phyloP scores from a whole-genome alignment of 441 rosid genomes.

The Geranium incanum region DNA sequence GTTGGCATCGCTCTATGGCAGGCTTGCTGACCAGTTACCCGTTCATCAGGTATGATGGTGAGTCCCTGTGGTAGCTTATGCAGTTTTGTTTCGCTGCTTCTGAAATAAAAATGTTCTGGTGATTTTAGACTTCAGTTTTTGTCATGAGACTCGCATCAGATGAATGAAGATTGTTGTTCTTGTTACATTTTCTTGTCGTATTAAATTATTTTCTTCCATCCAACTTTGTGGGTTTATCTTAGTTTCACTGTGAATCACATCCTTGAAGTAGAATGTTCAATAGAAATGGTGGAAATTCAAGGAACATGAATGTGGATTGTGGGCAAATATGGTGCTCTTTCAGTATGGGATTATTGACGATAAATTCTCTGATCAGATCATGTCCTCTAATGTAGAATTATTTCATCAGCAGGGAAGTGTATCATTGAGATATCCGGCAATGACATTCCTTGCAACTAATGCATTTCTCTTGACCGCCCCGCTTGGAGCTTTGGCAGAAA shows the following conservation, averaged over 20 bases:
- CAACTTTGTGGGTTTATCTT: background rate
- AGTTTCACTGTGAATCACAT: background rate
- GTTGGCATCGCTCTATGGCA: conserved; percentile 14
- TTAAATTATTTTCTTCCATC: background rate
- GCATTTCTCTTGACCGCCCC: conserved; percentile 53
- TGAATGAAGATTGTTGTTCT: conserved; percentile 1
- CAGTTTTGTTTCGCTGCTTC: too few relatives aligned
- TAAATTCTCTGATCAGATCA: conserved; percentile 6
- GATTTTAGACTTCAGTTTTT: background rate
- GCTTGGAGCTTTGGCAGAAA: conserved; percentile 72
- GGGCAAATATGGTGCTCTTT: conserved; percentile 10
- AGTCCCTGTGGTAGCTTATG: conserved; percentile 23
- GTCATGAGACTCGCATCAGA: too few relatives aligned
- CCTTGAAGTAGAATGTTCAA: background rate
- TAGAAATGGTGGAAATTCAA: background rate
- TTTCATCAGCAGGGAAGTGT: conserved; percentile 32
- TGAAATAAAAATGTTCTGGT: background rate
- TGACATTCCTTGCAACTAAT: conserved; percentile 42
- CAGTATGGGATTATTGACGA: too few relatives aligned
- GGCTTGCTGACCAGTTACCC: conserved; percentile 25
- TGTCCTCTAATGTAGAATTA: conserved; percentile 10
- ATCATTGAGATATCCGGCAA: conserved; percentile 31
- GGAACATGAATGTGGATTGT: background rate
- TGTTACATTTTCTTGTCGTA: background rate
- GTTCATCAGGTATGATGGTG: conserved; percentile 81